These are phyloP conservation scores for Debaryomycetaceae sp. DNA, from an alignment of 1,139 yeast genomes.

Conservation along the genomic window DNA sequence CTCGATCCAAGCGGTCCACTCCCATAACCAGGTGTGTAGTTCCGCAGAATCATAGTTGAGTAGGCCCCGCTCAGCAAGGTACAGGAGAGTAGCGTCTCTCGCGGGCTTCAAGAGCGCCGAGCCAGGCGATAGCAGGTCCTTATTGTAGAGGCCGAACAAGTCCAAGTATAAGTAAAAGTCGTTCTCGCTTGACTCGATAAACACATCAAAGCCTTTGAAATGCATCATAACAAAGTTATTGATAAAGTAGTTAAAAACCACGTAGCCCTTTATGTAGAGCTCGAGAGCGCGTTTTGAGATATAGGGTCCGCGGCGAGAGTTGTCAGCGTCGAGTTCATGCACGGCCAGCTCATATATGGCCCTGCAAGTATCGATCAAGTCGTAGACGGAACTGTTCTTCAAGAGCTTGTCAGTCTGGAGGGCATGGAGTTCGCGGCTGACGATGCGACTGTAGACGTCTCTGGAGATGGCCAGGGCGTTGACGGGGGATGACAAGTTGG, in stretches of 20 bases:
- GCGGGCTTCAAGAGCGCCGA: constrained; percentile 14
- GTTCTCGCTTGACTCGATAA: constrained; percentile 25
- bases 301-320: neutral
- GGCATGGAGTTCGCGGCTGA: constrained; percentile 25
- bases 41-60: constrained; percentile 28
- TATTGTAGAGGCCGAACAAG: constrained; percentile 31
- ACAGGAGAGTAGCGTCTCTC: constrained; percentile 19
- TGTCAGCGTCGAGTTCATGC: constrained; percentile 2
- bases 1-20: constrained; percentile 20
- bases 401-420: constrained; percentile 25
- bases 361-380: constrained; percentile 33
- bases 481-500: too few species aligned
- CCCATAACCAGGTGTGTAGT: constrained; percentile 29
- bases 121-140: constrained; percentile 14
- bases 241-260: constrained; percentile 34
- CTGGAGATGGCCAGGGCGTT: too few species aligned
- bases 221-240: constrained; percentile 34
- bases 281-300: constrained; percentile 7
- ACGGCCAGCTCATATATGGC: constrained; percentile 25
- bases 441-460: constrained; percentile 16
- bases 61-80: constrained; percentile 20
- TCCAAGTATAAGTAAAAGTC: constrained; percentile 36
- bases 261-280: constrained; percentile 26
- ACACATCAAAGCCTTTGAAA: constrained; percentile 33
- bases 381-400: constrained; percentile 27